phyloP scores from a whole-genome alignment of 2,329 filamentous ascomycete genomes.

The Cordyceps pruinosa region DNA sequence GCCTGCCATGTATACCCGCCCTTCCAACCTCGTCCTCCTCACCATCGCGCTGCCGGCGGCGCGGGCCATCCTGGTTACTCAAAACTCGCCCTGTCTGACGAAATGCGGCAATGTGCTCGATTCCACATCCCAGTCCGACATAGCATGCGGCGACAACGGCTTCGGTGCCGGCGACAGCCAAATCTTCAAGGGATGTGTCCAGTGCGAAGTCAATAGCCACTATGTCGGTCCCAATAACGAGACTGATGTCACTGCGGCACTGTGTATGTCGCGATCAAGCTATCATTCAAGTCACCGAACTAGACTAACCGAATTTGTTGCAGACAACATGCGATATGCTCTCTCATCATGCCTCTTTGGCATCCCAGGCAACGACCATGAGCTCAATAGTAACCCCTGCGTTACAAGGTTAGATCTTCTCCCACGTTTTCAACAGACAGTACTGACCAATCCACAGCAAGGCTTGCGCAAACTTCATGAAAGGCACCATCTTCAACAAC shows the following conservation, averaged over 20 bases:
- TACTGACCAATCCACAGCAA: constrained; percentile 33
- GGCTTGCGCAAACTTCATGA: constrained; percentile 43
- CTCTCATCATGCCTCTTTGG: constrained; percentile 50
- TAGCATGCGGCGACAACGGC: constrained; percentile 39
- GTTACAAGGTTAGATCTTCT: constrained; percentile 39
- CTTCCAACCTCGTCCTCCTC: constrained; percentile 17
- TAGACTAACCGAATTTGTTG: background rate
- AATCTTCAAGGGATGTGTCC: constrained; percentile 46
- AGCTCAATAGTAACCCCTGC: constrained; percentile 38
- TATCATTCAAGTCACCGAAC: constrained; percentile 12
- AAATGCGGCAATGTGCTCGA: constrained; percentile 48
- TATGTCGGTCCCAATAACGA: constrained; percentile 32
- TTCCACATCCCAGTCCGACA: constrained; percentile 37
- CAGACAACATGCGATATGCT: constrained; percentile 31
- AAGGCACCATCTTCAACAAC: constrained; percentile 42
- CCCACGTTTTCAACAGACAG: background rate
- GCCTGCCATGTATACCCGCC: constrained; percentile 14
- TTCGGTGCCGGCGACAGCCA: constrained; percentile 36
- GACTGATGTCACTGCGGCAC: constrained; percentile 46
- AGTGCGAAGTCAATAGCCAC: constrained; percentile 45
- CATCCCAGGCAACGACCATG: constrained; percentile 34
- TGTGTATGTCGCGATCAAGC: constrained; percentile 40
- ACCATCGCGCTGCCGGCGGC: constrained; percentile 17
- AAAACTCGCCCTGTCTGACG: constrained; percentile 41
- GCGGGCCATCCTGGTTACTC: constrained; percentile 35